phyloP scores from a whole-genome alignment of 805 yeast genomes.

The Debaryomyces hansenii region DNA sequence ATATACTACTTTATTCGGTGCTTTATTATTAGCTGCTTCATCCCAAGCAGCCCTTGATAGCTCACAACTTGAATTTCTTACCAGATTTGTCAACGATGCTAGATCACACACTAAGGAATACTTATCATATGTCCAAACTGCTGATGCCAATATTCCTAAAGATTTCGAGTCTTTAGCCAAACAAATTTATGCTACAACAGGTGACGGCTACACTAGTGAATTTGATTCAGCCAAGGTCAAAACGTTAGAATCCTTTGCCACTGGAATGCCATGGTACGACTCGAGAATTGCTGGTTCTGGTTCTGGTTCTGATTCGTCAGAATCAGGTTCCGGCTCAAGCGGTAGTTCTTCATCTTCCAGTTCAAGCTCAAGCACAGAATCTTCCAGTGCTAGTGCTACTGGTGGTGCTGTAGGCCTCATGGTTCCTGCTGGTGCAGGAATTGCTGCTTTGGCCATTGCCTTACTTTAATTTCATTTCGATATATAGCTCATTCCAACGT shows the following conservation, averaged over 20 bases:
- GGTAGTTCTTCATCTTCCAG: not conserved
- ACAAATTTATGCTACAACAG: constrained; percentile 31
- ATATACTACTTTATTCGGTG: not conserved
- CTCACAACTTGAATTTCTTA: constrained; percentile 23
- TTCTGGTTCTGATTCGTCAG: constrained; percentile 4
- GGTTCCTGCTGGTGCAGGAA: constrained; percentile 2
- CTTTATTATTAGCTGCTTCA: constrained; percentile 1
- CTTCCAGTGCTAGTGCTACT: constrained; percentile 2
- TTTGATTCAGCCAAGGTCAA: constrained; percentile 18
- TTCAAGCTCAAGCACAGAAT: constrained; percentile 1
- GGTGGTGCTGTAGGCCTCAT: constrained; percentile 5
- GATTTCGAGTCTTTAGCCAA: constrained; percentile 29
- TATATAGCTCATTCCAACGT: too few species aligned
- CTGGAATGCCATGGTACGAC: constrained; percentile 39
- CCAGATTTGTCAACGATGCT: constrained; percentile 36
- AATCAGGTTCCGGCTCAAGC: constrained; percentile 2
- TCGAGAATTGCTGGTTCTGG: constrained; percentile 10
- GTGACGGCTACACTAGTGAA: constrained; percentile 36
- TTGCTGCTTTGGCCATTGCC: constrained; percentile 3
- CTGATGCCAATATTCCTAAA: constrained; percentile 22
- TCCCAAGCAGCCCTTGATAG: constrained; percentile 1
- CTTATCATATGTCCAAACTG: constrained; percentile 27
- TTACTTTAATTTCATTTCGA: not conserved
- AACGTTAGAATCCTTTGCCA: constrained; percentile 28
- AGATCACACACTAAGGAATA: constrained; percentile 26